These are phyloP conservation scores for Globisporangium splendens DNA, from an alignment of 352 stramenopile genomes.

Conservation along the genomic window DNA sequence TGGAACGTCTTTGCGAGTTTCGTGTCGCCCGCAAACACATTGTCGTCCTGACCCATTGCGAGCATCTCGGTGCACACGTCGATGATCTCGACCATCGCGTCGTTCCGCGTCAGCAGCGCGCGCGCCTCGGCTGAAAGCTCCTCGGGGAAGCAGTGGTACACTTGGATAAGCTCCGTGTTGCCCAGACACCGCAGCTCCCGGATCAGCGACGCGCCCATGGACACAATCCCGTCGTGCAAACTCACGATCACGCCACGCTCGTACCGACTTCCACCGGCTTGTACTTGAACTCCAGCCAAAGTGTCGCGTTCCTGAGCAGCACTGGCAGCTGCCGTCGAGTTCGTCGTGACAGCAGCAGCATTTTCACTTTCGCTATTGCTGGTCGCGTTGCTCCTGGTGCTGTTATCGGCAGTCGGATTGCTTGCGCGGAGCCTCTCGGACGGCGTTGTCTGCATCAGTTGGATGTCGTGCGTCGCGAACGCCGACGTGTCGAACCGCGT, in stretches of 20 bases:
- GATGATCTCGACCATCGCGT: constrained; percentile 52
- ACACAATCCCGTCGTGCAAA: constrained; percentile 40
- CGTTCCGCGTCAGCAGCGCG: constrained; percentile 35
- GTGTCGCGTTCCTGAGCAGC: background rate
- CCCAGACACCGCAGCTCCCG: constrained; percentile 42
- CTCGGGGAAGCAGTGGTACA: constrained; percentile 40
- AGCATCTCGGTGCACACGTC: constrained; percentile 52
- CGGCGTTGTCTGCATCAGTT: constrained; percentile 7
- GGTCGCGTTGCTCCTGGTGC: background rate
- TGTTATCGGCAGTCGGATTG: background rate
- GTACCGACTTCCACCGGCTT: background rate
- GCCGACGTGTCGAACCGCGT: background rate
- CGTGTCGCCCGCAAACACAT: constrained; percentile 21
- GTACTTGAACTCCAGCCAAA: background rate
- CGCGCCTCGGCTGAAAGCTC: constrained; percentile 35
- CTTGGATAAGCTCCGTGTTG: constrained; percentile 36
- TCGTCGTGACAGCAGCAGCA: background rate
- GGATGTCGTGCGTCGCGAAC: background rate
- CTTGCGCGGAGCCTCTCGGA: background rate
- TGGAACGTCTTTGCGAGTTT: constrained; percentile 30
- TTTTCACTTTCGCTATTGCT: background rate
- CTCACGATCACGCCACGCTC: constrained; percentile 31
- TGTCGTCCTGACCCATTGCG: constrained; percentile 16
- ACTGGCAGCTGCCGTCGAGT: background rate
- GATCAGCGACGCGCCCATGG: constrained; percentile 57